These are phyloP conservation scores for Nadsonia starkeyi-henricii DNA, from an alignment of 1,139 yeast genomes.

Conservation along the genomic window DNA sequence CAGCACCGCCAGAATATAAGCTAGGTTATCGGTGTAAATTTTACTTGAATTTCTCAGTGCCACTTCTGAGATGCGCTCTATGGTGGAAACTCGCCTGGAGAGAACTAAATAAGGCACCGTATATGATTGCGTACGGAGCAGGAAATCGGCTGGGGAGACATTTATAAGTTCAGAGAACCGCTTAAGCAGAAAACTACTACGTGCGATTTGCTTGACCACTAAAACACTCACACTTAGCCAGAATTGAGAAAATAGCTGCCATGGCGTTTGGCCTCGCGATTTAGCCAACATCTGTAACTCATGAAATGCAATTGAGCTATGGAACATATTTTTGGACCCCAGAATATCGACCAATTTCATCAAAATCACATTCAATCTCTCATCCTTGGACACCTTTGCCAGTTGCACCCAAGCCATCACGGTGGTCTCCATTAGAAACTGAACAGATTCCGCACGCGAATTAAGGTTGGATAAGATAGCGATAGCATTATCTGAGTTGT, in stretches of 20 bases:
- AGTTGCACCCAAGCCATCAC: slow-evolving; percentile 48
- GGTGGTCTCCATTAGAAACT: slow-evolving; percentile 47
- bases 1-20: slow-evolving; percentile 33
- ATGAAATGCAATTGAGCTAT: slow-evolving; percentile 49
- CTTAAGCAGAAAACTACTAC: slow-evolving; percentile 40
- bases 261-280: slow-evolving; percentile 24
- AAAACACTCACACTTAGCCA: slow-evolving; percentile 61
- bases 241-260: slow-evolving; percentile 62
- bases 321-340: slow-evolving; percentile 46
- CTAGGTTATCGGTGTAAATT: slow-evolving; percentile 23
- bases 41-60: slow-evolving; percentile 14
- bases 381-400: slow-evolving; percentile 46
- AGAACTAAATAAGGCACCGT: slow-evolving; percentile 67
- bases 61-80: slow-evolving; percentile 40
- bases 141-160: slow-evolving; percentile 44
- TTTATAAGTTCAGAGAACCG: slow-evolving; percentile 53
- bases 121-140: slow-evolving; percentile 55
- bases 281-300: slow-evolving; percentile 37
- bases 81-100: slow-evolving; percentile 45
- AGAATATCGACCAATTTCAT: slow-evolving; percentile 45
- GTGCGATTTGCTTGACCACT: slow-evolving; percentile 38
- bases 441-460: slow-evolving; percentile 8
- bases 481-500: slow-evolving; percentile 10
- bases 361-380: slow-evolving; percentile 45
- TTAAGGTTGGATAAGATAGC: slow-evolving; percentile 10